Evolutionary conservation across 106 monocot genomes (phyloP).

Genomic region (Platanthera zijinensis): DNA sequence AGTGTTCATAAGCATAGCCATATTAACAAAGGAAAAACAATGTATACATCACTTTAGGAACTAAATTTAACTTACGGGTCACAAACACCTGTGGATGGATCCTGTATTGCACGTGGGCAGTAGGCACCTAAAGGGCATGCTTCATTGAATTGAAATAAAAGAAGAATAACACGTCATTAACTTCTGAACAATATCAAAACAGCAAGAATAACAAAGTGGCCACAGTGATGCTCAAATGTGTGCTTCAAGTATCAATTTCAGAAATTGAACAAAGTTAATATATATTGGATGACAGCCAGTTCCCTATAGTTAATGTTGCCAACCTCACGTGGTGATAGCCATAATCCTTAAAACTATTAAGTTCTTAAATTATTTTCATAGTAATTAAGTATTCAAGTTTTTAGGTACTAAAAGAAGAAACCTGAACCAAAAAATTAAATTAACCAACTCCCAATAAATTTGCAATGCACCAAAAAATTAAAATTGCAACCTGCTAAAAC

Average conservation of each 20-base stretch:
- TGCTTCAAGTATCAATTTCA: background rate
- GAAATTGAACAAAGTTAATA: background rate
- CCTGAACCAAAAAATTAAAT: background rate
- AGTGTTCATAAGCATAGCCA: background rate
- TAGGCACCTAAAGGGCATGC: conserved; percentile 69
- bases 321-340: background rate
- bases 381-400: no score
- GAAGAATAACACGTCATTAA: background rate
- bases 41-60: background rate
- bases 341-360: background rate
- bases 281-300: background rate
- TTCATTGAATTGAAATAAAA: conserved; percentile 19
- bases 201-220: background rate
- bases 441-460: background rate
- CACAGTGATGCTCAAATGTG: background rate
- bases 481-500: no score
- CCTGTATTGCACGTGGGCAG: conserved; percentile 39
- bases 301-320: background rate
- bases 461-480: no score
- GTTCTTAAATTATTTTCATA: background rate
- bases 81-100: conserved; percentile 41
- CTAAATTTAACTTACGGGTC: conserved; percentile 47
- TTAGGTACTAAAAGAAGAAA: background rate
- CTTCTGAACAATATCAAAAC: background rate
- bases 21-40: background rate